Conservation (phyloP, 129 eudicot species). For the Centella asiatica region DNA sequence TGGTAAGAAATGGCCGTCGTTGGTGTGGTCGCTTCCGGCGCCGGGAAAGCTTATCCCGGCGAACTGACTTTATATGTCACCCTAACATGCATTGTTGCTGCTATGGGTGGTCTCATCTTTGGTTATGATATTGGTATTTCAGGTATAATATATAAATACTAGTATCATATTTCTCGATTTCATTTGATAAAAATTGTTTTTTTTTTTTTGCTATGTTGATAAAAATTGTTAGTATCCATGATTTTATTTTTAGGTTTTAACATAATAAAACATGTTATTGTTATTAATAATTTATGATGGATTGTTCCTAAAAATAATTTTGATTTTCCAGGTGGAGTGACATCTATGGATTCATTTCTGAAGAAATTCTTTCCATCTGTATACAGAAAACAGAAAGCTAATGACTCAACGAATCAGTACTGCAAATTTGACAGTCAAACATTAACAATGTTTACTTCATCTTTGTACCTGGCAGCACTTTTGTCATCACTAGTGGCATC, state of each 20-base stretch:
- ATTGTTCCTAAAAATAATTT: background rate
- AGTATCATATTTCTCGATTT: background rate
- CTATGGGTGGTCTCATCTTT: conserved; percentile 96
- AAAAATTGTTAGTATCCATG: background rate
- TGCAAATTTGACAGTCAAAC: conserved; percentile 67
- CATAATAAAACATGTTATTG: too few species aligned
- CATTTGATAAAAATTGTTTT: background rate
- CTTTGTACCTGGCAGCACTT: conserved; percentile 79
- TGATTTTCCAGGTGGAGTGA: conserved; percentile 74
- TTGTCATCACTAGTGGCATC: conserved; percentile 74
- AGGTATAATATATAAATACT: conserved; percentile 25
- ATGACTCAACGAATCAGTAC: conserved; percentile 56
- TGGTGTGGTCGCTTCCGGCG: conserved; percentile 41
- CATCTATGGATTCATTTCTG: conserved; percentile 70
- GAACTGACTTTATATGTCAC: conserved; percentile 62
- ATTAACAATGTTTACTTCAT: conserved; percentile 84
- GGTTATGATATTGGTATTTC: conserved; percentile 96
- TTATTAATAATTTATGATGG: too few species aligned
- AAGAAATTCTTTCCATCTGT: conserved; percentile 68
- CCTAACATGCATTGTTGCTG: conserved; percentile 73
- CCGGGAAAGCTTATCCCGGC: conserved; percentile 70
- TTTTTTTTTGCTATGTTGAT: background rate
- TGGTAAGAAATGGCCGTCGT: conserved; percentile 68
- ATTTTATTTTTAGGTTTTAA: too few species aligned
- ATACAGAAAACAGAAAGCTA: conserved; percentile 39